phyloP scores from a whole-genome alignment of 495 filamentous ascomycete species.

The Xeromyces bisporus region DNA sequence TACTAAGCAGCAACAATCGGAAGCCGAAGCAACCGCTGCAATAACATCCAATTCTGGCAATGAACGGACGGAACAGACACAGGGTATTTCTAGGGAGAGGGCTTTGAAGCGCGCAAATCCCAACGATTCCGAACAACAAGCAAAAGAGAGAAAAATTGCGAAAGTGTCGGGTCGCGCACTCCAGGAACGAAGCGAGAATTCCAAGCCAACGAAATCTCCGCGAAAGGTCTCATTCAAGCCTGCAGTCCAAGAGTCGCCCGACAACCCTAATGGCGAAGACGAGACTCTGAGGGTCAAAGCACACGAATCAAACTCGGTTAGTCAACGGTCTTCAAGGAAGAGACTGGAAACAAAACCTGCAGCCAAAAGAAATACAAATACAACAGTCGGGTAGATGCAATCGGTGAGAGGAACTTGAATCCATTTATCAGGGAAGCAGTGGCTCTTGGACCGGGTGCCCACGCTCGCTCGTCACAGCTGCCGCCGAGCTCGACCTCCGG shows the following conservation, averaged over 20 bases:
- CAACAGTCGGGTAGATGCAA: too few species aligned
- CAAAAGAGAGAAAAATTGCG: slow-evolving; percentile 9
- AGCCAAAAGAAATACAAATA: slow-evolving; percentile 16
- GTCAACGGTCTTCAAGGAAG: slow-evolving; percentile 16
- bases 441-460: too few species aligned
- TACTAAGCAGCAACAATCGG: slow-evolving; percentile 23
- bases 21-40: slow-evolving; percentile 19
- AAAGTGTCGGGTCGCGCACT: slow-evolving; percentile 20
- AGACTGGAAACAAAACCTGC: slow-evolving; percentile 17
- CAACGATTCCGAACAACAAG: background rate
- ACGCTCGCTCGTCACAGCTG: too few species aligned
- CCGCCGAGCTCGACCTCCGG: too few species aligned
- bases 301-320: slow-evolving; percentile 20
- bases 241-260: slow-evolving; percentile 21
- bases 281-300: slow-evolving; percentile 24
- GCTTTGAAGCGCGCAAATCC: slow-evolving; percentile 13
- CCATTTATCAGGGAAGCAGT: too few species aligned
- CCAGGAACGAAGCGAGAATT: slow-evolving; percentile 28
- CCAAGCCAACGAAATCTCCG: slow-evolving; percentile 15
- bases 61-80: slow-evolving; percentile 31
- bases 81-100: slow-evolving; percentile 29
- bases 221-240: slow-evolving; percentile 30
- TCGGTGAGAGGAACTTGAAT: too few species aligned
- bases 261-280: slow-evolving; percentile 14
- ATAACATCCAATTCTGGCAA: slow-evolving; percentile 23